Base-by-base conservation (phyloP, 2,329 filamentous ascomycete species). In the Colletotrichum sp. region DNA sequence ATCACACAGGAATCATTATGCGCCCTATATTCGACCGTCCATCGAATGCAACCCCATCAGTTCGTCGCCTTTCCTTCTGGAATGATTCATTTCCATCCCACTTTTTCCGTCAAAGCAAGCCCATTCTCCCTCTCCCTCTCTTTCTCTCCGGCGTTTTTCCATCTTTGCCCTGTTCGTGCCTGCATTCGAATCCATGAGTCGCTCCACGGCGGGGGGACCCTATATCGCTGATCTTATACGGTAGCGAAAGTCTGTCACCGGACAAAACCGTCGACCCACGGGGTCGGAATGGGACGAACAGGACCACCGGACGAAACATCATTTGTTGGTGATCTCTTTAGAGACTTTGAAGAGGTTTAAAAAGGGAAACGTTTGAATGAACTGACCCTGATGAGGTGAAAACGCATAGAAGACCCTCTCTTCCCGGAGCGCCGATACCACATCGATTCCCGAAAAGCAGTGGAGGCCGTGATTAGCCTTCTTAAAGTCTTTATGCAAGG, bases 51-150 rank as follows among this genome's bases (percentile, higher is more conserved):
- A 75, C 72, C 68, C 72, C 72, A 63, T 75, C 52, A 10, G 52
- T 67, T 61, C 69, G 55, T 71, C 48, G 72, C 68, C n/a, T 75
- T 61, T 52, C 43, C 16, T 67, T 48, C n/a, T n/a, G 18, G 59
- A 60, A 48, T 57, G 15, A 9, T 28, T 60, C 13, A 16, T 57
- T 61, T 48, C 16, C 63, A 43, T 75, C 55, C 72, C 72, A 75
- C 73, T 72, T 75, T 75, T 72, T 70, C 63, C 69, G 39, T 67
- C 70, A 67, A 57, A 36, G 28, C 43, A n/a, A n/a, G 43, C 9
- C 65, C 43, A n/a, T 21, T 13, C n/a, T 13, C 12, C 32, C 13
- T n/a, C 30, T 24, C 18, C 7, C 32, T 26, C 3, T 43, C 5
- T 34, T 6, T 21, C 34, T 36, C 9, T 18, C 43, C n/a, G n/a